These are phyloP conservation scores for Clarireedia monteithiana DNA, from an alignment of 2,329 filamentous ascomycete species.

Conservation along the genomic window DNA sequence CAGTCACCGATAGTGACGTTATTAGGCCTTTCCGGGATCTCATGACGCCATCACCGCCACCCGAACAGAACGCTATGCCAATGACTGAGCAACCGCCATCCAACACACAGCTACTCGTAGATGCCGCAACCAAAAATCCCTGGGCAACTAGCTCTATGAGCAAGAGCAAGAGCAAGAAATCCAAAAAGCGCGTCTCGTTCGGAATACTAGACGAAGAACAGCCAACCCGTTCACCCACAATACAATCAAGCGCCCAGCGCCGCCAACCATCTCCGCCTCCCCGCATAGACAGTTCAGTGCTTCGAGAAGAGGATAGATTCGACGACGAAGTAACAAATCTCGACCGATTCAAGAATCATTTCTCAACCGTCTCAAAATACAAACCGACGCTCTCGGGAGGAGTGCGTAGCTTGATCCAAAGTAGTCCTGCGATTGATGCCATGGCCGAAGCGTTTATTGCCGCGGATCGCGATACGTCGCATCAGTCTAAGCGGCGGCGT, in stretches of 20 bases:
- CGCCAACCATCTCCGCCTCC: constrained; percentile 19
- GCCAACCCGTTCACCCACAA: background rate
- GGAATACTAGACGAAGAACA: constrained; percentile 9
- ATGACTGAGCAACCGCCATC: background rate
- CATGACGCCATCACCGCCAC: constrained; percentile 15
- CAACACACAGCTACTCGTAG: constrained; percentile 20
- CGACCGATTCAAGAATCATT: constrained; percentile 16
- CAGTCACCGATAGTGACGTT: constrained; percentile 10
- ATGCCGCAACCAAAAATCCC: constrained; percentile 22
- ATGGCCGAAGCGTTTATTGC: constrained; percentile 43
- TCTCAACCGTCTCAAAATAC: constrained; percentile 12
- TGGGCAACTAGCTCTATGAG: constrained; percentile 15
- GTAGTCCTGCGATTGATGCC: constrained; percentile 37
- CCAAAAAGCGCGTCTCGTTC: constrained; percentile 27
- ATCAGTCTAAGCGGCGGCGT: constrained; percentile 9
- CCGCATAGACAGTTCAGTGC: constrained; percentile 1
- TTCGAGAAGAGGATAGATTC: constrained; percentile 12
- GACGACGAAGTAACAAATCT: constrained; percentile 13
- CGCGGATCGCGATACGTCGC: constrained; percentile 32
- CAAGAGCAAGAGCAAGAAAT: constrained; percentile 12
- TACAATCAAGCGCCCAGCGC: background rate
- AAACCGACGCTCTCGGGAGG: constrained; percentile 14
- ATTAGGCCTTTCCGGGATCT: constrained; percentile 18
- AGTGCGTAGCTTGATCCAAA: constrained; percentile 6
- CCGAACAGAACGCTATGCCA: background rate